Conservation (phyloP, 371 early-diverging fungal genomes). For the Mortierella sp. region DNA sequence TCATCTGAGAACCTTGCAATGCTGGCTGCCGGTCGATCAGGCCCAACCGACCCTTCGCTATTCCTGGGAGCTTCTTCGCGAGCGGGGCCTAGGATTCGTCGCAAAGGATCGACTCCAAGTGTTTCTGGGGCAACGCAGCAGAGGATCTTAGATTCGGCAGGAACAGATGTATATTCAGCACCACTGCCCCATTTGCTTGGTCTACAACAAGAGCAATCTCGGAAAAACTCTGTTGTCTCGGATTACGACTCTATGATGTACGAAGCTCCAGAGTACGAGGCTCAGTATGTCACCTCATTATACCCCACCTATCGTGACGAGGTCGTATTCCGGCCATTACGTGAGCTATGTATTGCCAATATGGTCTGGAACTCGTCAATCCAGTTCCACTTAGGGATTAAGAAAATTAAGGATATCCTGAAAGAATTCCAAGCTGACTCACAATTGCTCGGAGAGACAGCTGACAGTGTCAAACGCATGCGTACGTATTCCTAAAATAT, state of each 20-base stretch:
- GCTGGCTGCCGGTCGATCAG: slow-evolving; percentile 39
- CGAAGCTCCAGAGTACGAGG: slow-evolving; percentile 45
- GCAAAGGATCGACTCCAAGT: slow-evolving; percentile 35
- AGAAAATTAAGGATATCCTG: slow-evolving; percentile 52
- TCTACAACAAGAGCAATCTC: slow-evolving; percentile 42
- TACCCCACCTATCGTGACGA: slow-evolving; percentile 53
- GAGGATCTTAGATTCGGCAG: slow-evolving; percentile 30
- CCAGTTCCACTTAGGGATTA: slow-evolving; percentile 52
- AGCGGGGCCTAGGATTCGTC: slow-evolving; percentile 38
- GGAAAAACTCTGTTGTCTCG: slow-evolving; percentile 54
- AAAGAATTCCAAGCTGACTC: slow-evolving; percentile 47
- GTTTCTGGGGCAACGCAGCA: slow-evolving; percentile 20
- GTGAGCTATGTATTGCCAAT: slow-evolving; percentile 53
- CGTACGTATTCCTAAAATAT: slow-evolving; percentile 14
- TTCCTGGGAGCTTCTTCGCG: slow-evolving; percentile 45
- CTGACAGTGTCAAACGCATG: slow-evolving; percentile 41
- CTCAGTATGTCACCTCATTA: slow-evolving; percentile 50
- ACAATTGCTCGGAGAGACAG: slow-evolving; percentile 30
- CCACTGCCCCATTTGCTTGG: slow-evolving; percentile 40
- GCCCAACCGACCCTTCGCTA: slow-evolving; percentile 27
- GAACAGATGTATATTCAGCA: slow-evolving; percentile 21
- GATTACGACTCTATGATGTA: slow-evolving; percentile 51
- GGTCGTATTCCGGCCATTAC: slow-evolving; percentile 45
- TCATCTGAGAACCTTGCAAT: slow-evolving; percentile 50
- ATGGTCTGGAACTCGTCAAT: slow-evolving; percentile 56